Base-by-base conservation (phyloP, 1,284 basidiomycete genomes). In the Exobasidium cylindrosporum region DNA sequence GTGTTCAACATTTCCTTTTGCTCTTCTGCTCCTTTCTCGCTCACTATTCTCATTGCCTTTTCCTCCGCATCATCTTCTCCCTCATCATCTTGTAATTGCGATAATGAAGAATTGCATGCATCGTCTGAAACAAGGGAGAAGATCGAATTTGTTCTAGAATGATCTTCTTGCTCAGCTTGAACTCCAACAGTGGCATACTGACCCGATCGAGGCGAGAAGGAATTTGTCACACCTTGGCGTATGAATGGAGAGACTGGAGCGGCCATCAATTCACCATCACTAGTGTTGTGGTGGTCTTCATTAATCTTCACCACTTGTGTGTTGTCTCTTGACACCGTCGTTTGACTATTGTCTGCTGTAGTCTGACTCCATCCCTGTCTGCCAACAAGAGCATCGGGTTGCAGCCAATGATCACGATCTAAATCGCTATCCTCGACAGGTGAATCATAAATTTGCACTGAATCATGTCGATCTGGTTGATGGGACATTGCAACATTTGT, bases 121-220 rank as follows among this genome's bases (percentile, higher is more conserved):
- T 50, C 26, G 3, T 28, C 47, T 13, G 47, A 50, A 14, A 50
- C 47, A 13, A 50, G 26, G 14, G 47, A 50, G 21, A 50, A 50
- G n/a, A 24, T 21, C 26, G 47, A 50, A 24, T 28, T 50, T 24
- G 21, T 50, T 14, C 47, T 14, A 23, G n/a, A 21, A 2, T 21
- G 26, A 14, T 50, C 47, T 23, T 21, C 21, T 29, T 14, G 21
- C 32, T 55, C 53, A 14, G 53, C 53, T 44, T 55, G 53, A 2
- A 55, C 53, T 21, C 53, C 53, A n/a, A 55, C 30, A 21, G 53
- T 55, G 3, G 40, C 30, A 35, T 55, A 55, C 28, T 55, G 21
- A 17, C 17, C 17, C 10, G 35, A 40, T 40, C 35, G 35, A 40
- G 35, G 35, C 35, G 35, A 40, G 35, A 40, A 40, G 7, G 35